Evolutionary conservation across 371 early-diverging fungal genomes (phyloP), one percentile per base, ranked within the genome.

Genomic region (Mortierella sp.): DNA sequence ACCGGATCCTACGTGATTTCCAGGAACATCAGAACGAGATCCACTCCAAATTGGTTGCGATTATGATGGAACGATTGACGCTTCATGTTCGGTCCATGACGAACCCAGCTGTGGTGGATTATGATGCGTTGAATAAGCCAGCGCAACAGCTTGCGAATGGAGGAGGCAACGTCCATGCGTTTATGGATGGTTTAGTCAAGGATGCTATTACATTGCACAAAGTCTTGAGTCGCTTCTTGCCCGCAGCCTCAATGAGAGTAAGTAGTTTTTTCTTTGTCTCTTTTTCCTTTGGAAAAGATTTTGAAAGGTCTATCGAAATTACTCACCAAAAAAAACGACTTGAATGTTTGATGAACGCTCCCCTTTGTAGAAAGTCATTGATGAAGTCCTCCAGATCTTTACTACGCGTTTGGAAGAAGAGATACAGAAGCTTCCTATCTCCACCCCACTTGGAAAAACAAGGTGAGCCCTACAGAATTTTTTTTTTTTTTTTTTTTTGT

Each of bases 131-230:
- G 58, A 75, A 79, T 25, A 74, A 69, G 61, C 76, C 76, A 7
- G 64, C 76, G 25, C 76, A 76, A 37, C 73, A 83, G 44, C 57
- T 74, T 55, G 87, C 84, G 1, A 86, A 84, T 43, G 71, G 68
- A 0, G 70, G 64, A 23, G 71, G 80, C 15, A 75, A 62, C 29
- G 86, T 88, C 7, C 88, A 87, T 65, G 63, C 67, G 1, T 89
- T 92, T 72, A 95, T 95, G 94, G 93, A 90, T 12, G 85, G 84
- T 21, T 83, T 98, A n/a, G 94, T 96, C 57, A 97, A 94, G 81
- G 97, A 97, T 74, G 94, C 94, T 1, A 84, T 86, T 44, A 95
- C 94, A n/a, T 85, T 98, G 59, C 96, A 98, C 79, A 93, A 92
- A 68, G 95, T 97, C 14, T 80, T 97, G 16, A 83, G 86, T 29